Percentiles rank a stretch among this genome's conserved stretches.
Evolutionary conservation across 495 filamentous ascomycete genomes (phyloP).

Genomic region (Zalerion maritima): DNA sequence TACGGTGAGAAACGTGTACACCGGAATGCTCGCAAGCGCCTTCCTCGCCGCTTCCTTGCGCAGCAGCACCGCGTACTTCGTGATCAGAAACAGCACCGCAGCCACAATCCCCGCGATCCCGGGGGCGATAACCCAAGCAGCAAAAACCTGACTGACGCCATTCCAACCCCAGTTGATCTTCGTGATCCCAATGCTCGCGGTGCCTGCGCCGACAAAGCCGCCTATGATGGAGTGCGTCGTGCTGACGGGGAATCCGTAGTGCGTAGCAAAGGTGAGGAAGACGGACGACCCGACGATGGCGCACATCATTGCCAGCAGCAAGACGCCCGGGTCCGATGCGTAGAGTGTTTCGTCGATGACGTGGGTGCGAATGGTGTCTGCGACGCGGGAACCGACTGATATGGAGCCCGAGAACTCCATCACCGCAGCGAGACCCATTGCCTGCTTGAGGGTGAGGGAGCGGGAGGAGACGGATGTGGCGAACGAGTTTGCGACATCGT

Average conservation of each 20-base stretch:
- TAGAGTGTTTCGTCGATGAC: constrained; percentile 32
- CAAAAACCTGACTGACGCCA: constrained; percentile 28
- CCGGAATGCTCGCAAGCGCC: constrained; percentile 34
- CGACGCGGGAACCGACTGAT: constrained; percentile 35
- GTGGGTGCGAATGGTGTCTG: constrained; percentile 38
- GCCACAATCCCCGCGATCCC: constrained; percentile 35
- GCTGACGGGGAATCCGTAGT: constrained; percentile 35
- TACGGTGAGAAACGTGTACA: constrained; percentile 34
- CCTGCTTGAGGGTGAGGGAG: constrained; percentile 33
- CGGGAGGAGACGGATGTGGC: constrained; percentile 28
- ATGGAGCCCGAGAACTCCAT: constrained; percentile 40
- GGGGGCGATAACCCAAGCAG: constrained; percentile 39
- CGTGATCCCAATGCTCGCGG: constrained; percentile 33
- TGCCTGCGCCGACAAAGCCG: constrained; percentile 41
- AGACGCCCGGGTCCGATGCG: constrained; percentile 29
- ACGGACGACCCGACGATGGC: constrained; percentile 29
- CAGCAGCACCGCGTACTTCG: constrained; percentile 38
- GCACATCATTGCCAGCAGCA: constrained; percentile 39
- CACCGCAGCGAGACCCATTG: constrained; percentile 32
- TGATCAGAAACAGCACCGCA: constrained; percentile 37
- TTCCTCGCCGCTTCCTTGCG: constrained; percentile 32
- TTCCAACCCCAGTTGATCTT: constrained; percentile 43
- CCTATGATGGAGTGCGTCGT: constrained; percentile 41
- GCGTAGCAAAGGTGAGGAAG: constrained; percentile 33
- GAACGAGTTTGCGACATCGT: constrained; percentile 32